These are phyloP conservation scores for Fusarium chaquense DNA, from an alignment of 2,329 filamentous ascomycete genomes.

Conservation along the genomic window DNA sequence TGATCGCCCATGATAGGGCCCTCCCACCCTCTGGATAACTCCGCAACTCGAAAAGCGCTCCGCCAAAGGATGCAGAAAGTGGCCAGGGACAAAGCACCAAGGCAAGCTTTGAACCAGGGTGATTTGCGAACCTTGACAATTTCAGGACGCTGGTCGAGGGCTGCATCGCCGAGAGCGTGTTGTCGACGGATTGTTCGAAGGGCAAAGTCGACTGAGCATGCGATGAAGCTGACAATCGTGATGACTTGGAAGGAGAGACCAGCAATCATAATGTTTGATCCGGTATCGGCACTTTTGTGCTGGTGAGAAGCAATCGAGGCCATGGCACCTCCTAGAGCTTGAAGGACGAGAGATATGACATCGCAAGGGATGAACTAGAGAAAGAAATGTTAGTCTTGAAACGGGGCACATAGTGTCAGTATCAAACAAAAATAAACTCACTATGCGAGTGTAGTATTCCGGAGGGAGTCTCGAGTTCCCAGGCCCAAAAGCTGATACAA, in stretches of 20 bases:
- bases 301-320: slow-evolving; percentile 58
- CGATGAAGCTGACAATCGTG: slow-evolving; percentile 67
- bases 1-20: slow-evolving; percentile 68
- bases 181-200: slow-evolving; percentile 55
- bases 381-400: not conserved
- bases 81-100: slow-evolving; percentile 65
- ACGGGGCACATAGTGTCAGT: not conserved
- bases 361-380: slow-evolving; percentile 73
- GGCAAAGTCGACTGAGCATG: slow-evolving; percentile 63
- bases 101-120: slow-evolving; percentile 64
- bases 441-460: slow-evolving; percentile 62
- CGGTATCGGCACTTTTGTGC: slow-evolving; percentile 51
- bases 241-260: slow-evolving; percentile 72
- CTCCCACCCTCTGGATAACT: slow-evolving; percentile 73
- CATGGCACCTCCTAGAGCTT: slow-evolving; percentile 70
- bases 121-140: slow-evolving; percentile 55
- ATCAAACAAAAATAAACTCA: slow-evolving; percentile 45
- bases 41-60: slow-evolving; percentile 73
- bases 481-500: slow-evolving; percentile 61
- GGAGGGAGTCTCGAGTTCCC: slow-evolving; percentile 63
- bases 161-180: slow-evolving; percentile 50
- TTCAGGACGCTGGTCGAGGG: slow-evolving; percentile 55
- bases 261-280: slow-evolving; percentile 74
- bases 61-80: slow-evolving; percentile 74
- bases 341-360: slow-evolving; percentile 69